Evolutionary conservation across 2,329 filamentous ascomycete genomes (phyloP), one percentile per base, ranked within the genome.

Genomic region (Xylariaceae sp.): DNA sequence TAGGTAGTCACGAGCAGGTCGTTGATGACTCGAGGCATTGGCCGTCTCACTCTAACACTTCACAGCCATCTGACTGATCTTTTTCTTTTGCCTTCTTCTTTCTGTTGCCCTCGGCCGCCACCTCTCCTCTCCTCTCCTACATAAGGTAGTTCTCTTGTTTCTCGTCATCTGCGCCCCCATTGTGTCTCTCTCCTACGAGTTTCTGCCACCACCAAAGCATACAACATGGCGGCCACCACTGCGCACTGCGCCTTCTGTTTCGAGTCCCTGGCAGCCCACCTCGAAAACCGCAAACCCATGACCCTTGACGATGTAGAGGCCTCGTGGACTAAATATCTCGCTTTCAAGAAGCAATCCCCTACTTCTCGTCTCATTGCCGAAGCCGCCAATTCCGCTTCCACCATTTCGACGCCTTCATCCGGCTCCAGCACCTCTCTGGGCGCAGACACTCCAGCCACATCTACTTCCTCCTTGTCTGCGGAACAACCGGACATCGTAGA

Each of bases 211-310:
- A 35, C 22, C 4, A 27, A 7, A 27, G 22, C 22, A 27, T 7
- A 27, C 4, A 27, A 4, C 22, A 27, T 27, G 22, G 22, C 22
- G 92, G 92, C 94, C 43, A 86, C 87, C 49, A 72, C 81, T 61
- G 86, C 85, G 52, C 92, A 97, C 71, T 96, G 91, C 70, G 83
- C 92, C 63, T 91, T 86, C 71, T 96, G 91, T 75, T 97, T 99
- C 76, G 94, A 99, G 71, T 78, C 78, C 38, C 83, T 99, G 35
- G 78, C 82, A 44, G 86, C 91, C 47, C 81, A 83, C 53, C 88
- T 95, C 58, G 81, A 89, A 58, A 74, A 79, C 56, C 85, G 86
- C 54, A 76, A 84, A 51, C 73, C 87, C 11, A 75, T 90, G 60
- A 77, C 75, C 43, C 81, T 97, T 19, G 68, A 75, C 39, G 76